These are phyloP conservation scores for Alternaria conjuncta DNA, from an alignment of 2,329 filamentous ascomycete species.

Conservation along the genomic window DNA sequence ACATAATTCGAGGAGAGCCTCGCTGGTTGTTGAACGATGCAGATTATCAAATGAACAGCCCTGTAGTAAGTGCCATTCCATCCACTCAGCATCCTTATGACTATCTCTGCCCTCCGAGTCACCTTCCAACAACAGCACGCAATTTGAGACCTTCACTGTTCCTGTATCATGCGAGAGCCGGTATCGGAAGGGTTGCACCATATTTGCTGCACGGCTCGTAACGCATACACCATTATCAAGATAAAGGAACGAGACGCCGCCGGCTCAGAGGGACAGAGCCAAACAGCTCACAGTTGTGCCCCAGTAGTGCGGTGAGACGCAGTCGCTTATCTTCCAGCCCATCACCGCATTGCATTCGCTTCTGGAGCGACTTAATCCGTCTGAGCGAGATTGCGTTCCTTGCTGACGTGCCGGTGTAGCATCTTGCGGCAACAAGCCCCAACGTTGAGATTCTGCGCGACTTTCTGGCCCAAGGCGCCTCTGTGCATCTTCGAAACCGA, in stretches of 20 bases:
- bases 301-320: conserved; percentile 30
- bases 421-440: conserved; percentile 64
- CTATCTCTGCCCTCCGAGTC: conserved; percentile 30
- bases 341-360: conserved; percentile 19
- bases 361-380: conserved; percentile 34
- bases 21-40: conserved; percentile 73
- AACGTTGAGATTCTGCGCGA: conserved; percentile 62
- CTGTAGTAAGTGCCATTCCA: conserved; percentile 49
- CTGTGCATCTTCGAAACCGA: conserved; percentile 66
- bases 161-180: conserved; percentile 24
- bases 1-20: conserved; percentile 71
- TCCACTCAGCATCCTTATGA: conserved; percentile 28
- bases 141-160: conserved; percentile 10
- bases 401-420: conserved; percentile 50
- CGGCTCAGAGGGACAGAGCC: conserved; percentile 29
- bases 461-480: conserved; percentile 63
- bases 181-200: conserved; percentile 32
- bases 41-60: conserved; percentile 83
- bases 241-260: conserved; percentile 35
- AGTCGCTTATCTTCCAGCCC: conserved; percentile 40
- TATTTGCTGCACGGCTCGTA: conserved; percentile 18
- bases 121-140: conserved; percentile 17
- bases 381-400: conserved; percentile 35
- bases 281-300: conserved; percentile 27
- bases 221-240: conserved; percentile 34